A percentile compares a stretch with the other conserved stretches of the same genome.
Conservation (phyloP, 768 basidiomycete species). For the Paxillus involutus region DNA sequence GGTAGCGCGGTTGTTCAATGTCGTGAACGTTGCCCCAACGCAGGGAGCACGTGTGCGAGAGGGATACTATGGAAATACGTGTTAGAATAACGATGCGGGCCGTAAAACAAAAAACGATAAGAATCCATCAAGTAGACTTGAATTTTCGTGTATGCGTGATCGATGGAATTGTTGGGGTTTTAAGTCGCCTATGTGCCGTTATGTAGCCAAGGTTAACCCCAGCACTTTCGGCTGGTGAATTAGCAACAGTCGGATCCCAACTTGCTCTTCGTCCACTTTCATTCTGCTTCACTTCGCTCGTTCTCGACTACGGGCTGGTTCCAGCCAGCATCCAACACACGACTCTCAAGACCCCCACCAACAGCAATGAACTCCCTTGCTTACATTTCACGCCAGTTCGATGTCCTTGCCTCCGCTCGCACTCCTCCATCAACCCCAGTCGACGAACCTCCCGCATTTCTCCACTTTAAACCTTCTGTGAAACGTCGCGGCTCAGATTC, state of each 20-base stretch:
- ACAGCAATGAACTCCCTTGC: conserved; percentile 74
- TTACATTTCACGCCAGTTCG: conserved; percentile 81
- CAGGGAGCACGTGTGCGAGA: too few relatives aligned
- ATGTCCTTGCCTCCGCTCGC: conserved; percentile 63
- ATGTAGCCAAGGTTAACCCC: background rate
- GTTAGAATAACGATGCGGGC: too few relatives aligned
- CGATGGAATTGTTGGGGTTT: background rate
- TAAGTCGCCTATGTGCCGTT: background rate
- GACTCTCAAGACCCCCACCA: too few relatives aligned
- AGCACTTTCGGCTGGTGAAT: background rate
- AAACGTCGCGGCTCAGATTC: conserved; percentile 29
- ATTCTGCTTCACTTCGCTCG: background rate
- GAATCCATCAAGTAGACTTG: too few relatives aligned
- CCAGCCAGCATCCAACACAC: background rate
- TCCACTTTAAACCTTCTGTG: conserved; percentile 19
- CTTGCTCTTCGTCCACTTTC: background rate
- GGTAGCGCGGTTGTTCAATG: too few relatives aligned
- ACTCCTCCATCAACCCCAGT: conserved; percentile 60
- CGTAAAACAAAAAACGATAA: too few relatives aligned
- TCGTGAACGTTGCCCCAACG: too few relatives aligned
- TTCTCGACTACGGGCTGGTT: conserved; percentile 3
- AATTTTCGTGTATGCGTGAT: too few relatives aligned
- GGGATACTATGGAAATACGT: too few relatives aligned
- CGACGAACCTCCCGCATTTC: conserved; percentile 34
- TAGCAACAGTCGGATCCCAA: background rate